phyloP scores from a whole-genome alignment of 2,329 filamentous ascomycete genomes.

The Metarhizium guizhouense region DNA sequence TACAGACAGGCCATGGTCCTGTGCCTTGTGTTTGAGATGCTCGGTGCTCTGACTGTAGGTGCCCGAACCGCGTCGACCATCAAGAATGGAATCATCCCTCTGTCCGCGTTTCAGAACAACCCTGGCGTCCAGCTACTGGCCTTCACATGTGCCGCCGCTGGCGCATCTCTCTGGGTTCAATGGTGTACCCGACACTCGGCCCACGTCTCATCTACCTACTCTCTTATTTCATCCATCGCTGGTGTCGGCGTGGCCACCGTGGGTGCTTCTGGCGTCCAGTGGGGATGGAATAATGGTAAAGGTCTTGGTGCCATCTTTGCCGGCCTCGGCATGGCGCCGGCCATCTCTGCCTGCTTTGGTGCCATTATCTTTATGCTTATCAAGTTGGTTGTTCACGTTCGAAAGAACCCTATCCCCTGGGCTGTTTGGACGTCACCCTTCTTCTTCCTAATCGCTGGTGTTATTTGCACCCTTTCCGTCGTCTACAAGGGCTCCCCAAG shows the following conservation, averaged over 20 bases:
- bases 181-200: constrained; percentile 68
- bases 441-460: constrained; percentile 69
- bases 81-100: constrained; percentile 68
- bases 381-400: constrained; percentile 53
- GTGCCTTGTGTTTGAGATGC: constrained; percentile 57
- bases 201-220: constrained; percentile 66
- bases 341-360: constrained; percentile 52
- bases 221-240: constrained; percentile 58
- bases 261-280: constrained; percentile 51
- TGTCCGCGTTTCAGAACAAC: constrained; percentile 46
- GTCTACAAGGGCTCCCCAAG: constrained; percentile 74
- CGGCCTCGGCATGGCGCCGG: constrained; percentile 58
- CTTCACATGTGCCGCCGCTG: constrained; percentile 55
- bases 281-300: constrained; percentile 57
- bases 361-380: constrained; percentile 62
- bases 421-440: constrained; percentile 65
- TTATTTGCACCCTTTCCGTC: constrained; percentile 66
- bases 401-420: constrained; percentile 63
- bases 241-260: constrained; percentile 61
- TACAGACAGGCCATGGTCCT: constrained; percentile 61
- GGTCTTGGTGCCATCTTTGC: constrained; percentile 63
- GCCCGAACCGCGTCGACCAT: constrained; percentile 67
- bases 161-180: constrained; percentile 66
- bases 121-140: constrained; percentile 61
- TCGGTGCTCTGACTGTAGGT: constrained; percentile 58